Evolutionary conservation across 2,329 filamentous ascomycete genomes (phyloP), one percentile per base, ranked within the genome.

Genomic region (Diplodia intermedia): DNA sequence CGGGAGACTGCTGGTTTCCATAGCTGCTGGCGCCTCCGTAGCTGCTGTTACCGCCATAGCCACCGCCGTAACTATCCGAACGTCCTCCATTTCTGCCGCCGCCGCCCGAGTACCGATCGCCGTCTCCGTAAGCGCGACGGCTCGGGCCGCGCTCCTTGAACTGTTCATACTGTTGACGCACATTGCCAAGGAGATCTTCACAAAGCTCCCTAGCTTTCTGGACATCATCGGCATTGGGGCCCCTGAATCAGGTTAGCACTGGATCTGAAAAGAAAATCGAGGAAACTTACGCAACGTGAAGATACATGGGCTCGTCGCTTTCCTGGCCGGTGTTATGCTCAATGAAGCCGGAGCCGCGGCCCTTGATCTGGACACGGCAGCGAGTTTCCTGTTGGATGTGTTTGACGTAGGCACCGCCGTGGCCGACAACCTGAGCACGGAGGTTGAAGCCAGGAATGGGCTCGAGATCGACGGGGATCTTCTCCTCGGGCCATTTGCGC

Each of bases 401-500:
- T 81, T 99, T 99, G 70, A 99, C 95, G 77, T 98, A 97, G 53
- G 92, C 91, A 69, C 95, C 95, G 38, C 93, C 93, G 73, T 94
- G 91, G 61, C 95, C 95, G 66, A 99, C 95, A 56, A 99, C 94
- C 78, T 98, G 94, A 65, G 95, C 95, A 71, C 95, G 91, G 57
- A 99, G 84, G 76, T 99, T 99, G 82, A 99, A 99, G 23, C 95
- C 95, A 29, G 90, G 92, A 65, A 98, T 88, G 0, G 94, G 92
- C 73, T 98, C 95, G 68, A 99, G 88, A 70, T 89, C 89, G 73
- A 99, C 94, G 1, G 93, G 90, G 61, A 99, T 97, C 74, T 91
- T 93, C 81, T 97, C 93, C 77, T 98, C 95, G 0, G 95, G 94
- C 95, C 95, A 99, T 92, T 98, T 99, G 73, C 94, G 93, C 93